Evolutionary conservation across 257 asterid species (phyloP), one percentile per base, ranked within the genome.

Genomic region (Solanum bukasovii): DNA sequence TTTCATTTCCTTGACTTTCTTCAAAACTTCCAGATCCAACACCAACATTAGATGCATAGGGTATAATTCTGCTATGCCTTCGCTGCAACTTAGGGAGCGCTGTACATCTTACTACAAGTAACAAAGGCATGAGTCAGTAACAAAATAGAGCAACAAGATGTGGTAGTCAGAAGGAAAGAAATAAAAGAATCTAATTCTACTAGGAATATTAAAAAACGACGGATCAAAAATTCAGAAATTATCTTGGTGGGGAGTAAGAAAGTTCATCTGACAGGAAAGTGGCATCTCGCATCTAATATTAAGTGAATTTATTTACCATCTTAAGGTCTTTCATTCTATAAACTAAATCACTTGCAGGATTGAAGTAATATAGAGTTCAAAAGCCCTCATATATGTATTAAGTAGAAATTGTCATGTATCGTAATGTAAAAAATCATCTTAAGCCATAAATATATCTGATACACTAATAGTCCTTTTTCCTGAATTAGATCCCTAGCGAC

Each of bases 21-120:
- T 93, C 94, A 34, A 90, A 92, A 89, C 91, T 90, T 85, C 90
- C 95, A 85, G 95, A 88, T 83, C 98, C 97, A 63, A 91, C 90
- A 84, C 97, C 93, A 72, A 87, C 92, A 87, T 91, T 91, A 74
- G 95, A 90, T 70, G 97, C 94, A 74, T 88, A 87, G 35, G 92
- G 87, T 33, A 88, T 88, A 68, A 90, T 49, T 25, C 25, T 86
- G 87, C 90, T 88, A 85, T 84, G 87, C 49, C 88, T 87, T 67
- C 78, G 37, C 59, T 70, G 85, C 44, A 90, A 84, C 88, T 87
- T 90, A 29, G 91, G 84, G 68, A 88, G 65, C 56, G 46, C 88
- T 89, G 90, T 89, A 78, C 89, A 91, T 88, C 72, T 88, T 16
- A 86, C 94, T 92, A 78, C 21, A 87, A 75, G 86, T n/a, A 83